Evolutionary conservation across 192 early-diverging fungal species (phyloP), one percentile per base, ranked within the genome.

Genomic region (Coemansia sp.): DNA sequence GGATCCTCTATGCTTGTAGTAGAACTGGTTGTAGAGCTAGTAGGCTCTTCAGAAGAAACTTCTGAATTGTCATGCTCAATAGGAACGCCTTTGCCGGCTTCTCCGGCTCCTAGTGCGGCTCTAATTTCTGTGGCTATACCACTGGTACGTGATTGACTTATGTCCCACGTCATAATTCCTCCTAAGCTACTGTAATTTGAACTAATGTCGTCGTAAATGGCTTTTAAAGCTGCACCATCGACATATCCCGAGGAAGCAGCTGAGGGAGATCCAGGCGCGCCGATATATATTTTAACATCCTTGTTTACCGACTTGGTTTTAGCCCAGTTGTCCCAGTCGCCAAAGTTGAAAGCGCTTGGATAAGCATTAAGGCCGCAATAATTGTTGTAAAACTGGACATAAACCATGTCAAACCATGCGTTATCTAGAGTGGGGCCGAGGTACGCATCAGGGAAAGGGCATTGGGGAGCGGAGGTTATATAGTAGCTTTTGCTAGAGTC

Each of bases 381-480:
- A 68, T 87, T 87, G 73, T 87, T 87, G 72, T 88, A 88, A 68
- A 86, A 87, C 55, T 87, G 86, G n/a, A 86, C 76, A 54, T 65
- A 81, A 9, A 86, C 82, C 60, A 84, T 66, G 65, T 87, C 86
- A 49, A 87, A 81, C 80, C 80, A 82, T 1, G 79, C 80, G 20
- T 65, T 70, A 33, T 82, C 73, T 42, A 87, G 56, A 0, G 81
- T 75, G 11, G 74, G 70, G 9, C 73, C 76, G 0, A 83, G 65
- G 33, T 82, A 78, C 4, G 77, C 55, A 28, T 86, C 84, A 1
- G 83, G 86, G 50, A 64, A 85, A 0, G 80, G 80, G 53, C 86
- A 87, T 43, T 87, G 84, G 0, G 86, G 86, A 4, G 84, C 86
- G 2, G 77, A 79, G 3, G 80, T 63, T 58, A 86, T 82, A 36